A percentile compares a stretch with the other conserved stretches of the same genome.
Conservation (phyloP, 345 rosid genomes). For the Gossypium anomalum region DNA sequence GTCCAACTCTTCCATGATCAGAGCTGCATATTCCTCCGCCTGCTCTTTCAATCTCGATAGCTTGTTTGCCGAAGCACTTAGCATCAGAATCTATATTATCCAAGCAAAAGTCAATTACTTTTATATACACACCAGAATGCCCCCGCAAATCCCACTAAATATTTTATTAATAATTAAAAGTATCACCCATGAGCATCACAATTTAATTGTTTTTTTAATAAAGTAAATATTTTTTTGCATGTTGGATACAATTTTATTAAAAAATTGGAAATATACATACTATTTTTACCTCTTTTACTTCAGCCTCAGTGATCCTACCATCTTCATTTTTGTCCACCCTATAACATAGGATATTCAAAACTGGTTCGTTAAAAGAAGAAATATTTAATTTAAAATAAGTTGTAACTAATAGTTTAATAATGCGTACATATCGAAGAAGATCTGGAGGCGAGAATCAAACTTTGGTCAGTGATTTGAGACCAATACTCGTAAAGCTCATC, state of each 20-base stretch:
- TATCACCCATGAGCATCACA: neutral
- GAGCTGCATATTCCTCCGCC: constrained; percentile 97
- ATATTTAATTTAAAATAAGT: no score
- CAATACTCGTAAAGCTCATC: constrained; percentile 91
- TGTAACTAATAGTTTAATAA: neutral
- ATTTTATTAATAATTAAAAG: constrained; percentile 17
- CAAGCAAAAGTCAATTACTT: neutral
- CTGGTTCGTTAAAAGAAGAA: no score
- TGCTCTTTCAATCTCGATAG: constrained; percentile 88
- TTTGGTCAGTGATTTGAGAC: constrained; percentile 88
- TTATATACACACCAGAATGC: constrained; percentile 15
- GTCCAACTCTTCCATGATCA: constrained; percentile 98
- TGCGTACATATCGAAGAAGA: constrained; percentile 82
- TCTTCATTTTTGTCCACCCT: constrained; percentile 98
- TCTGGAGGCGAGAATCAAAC: constrained; percentile 97
- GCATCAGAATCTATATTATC: constrained; percentile 62
- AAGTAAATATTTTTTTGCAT: no score
- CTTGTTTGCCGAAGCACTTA: constrained; percentile 95
- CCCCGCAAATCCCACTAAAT: constrained; percentile 45
- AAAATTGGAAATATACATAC: neutral
- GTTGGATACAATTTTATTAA: neutral
- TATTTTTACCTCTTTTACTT: constrained; percentile 81
- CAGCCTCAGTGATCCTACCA: constrained; percentile 85
- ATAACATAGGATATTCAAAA: constrained; percentile 11
- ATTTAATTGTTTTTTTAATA: neutral